Evolutionary conservation across 73 alveolate genomes (phyloP), one percentile per base, ranked within the genome.

Genomic region (Tetrahymena elliotti): DNA sequence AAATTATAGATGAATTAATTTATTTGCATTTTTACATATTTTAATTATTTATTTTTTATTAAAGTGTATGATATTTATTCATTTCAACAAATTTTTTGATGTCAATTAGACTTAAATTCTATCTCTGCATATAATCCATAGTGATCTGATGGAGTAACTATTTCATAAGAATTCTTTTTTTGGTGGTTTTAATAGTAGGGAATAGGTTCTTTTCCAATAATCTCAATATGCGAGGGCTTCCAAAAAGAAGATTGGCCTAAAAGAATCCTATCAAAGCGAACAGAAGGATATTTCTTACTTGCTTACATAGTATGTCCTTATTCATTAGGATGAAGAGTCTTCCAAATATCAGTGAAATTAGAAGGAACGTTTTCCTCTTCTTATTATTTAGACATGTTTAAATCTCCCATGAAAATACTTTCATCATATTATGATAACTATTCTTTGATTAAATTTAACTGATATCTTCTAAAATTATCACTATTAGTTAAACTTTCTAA

Each of bases 321-420:
- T 22, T 94, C 93, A 24, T 92, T 92, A 34, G 93, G 82, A 34
- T 94, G 47, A 9, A 94, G 83, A 10, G 33, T 0, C 34, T 92
- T 40, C 94, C 93, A 92, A 82, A 88, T 33, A n/a, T 94, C 95
- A 18, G 24, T 52, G 34, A 41, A 92, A 33, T 13, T 20, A 7
- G 34, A 10, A 15, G 95, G 83, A 34, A 92, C 47, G 15, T 38
- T 24, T 84, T 38, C 13, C 22, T 94, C 96, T 38, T 94, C 95
- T 9, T 38, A n/a, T 84, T 12, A 35, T 34, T 88, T 39, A 36
- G 93, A 83, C 35, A 96, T 95, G 95, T 96, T 96, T 68, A 96
- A 95, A 93, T 96, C 98, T 4, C 98, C 98, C 97, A 96, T 95
- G 5, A 96, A 37, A 31, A 95, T 38, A 22, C 84, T 92, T 84